Evolutionary conservation across 1,284 basidiomycete genomes (phyloP).

Genomic region (Rhodotorula sp.): DNA sequence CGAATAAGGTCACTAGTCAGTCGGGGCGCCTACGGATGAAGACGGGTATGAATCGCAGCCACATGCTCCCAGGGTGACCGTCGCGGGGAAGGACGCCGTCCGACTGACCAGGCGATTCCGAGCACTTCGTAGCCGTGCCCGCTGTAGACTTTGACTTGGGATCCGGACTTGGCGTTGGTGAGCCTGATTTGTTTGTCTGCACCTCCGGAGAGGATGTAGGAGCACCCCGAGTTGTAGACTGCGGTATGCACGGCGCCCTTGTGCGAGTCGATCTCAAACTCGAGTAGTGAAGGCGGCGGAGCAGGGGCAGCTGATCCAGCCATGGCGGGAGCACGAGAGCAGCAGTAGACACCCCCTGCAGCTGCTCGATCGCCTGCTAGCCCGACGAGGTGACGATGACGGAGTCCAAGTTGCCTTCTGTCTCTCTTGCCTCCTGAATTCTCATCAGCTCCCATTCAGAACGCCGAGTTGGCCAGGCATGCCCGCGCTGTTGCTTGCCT

Average conservation of each 20-base stretch:
- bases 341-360: background rate
- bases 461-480: no score
- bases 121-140: slow-evolving; percentile 94
- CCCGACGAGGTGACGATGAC: background rate
- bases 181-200: slow-evolving; percentile 84
- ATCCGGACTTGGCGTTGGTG: slow-evolving; percentile 80
- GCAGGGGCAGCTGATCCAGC: background rate
- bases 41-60: no score
- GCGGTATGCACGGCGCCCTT: slow-evolving; percentile 48
- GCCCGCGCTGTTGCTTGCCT: background rate
- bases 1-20: background rate
- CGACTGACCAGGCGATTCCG: slow-evolving; percentile 74
- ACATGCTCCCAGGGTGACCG: background rate
- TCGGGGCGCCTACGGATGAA: no score
- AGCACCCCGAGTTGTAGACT: slow-evolving; percentile 56
- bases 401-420: background rate
- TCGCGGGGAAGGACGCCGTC: background rate
- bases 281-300: background rate
- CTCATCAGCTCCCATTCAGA: background rate
- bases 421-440: background rate
- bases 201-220: slow-evolving; percentile 86
- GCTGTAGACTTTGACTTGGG: slow-evolving; percentile 84
- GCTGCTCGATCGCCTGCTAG: background rate
- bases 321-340: background rate
- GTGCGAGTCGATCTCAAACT: slow-evolving; percentile 31